Conservation (phyloP, 768 basidiomycete genomes). For the Lentinula sp. region DNA sequence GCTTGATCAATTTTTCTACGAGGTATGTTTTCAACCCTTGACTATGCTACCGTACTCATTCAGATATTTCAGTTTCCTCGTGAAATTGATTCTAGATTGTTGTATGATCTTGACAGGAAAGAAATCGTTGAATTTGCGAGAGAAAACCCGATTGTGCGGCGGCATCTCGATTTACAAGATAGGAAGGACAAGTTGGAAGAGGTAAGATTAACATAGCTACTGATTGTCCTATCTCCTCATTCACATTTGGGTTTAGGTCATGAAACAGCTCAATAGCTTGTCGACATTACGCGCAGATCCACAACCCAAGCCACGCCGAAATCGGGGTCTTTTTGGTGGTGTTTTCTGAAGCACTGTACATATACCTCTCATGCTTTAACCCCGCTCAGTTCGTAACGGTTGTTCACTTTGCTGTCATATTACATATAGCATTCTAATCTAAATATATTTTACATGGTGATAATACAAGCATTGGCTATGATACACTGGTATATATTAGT, state of each 20-base stretch:
- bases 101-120: conserved; percentile 88
- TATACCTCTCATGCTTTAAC: neutral
- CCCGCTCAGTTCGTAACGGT: neutral
- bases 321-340: conserved; percentile 73
- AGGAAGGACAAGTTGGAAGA: conserved; percentile 97
- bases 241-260: conserved; percentile 48
- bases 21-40: conserved; percentile 42
- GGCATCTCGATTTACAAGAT: conserved; percentile 91
- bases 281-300: conserved; percentile 84
- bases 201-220: conserved; percentile 30
- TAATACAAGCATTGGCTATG: neutral
- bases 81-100: conserved; percentile 89
- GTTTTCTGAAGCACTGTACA: conserved; percentile 46
- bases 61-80: conserved; percentile 77
- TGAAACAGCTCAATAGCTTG: conserved; percentile 91
- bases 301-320: conserved; percentile 65
- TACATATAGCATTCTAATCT: neutral
- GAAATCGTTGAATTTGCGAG: conserved; percentile 91
- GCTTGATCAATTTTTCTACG: conserved; percentile 97
- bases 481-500: neutral
- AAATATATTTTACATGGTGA: neutral
- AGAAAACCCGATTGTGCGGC: conserved; percentile 86
- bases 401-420: neutral
- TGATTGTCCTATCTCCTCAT: neutral
- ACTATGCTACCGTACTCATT: neutral